phyloP scores from a whole-genome alignment of 345 rosid genomes.

The Aurinia saxatilis region DNA sequence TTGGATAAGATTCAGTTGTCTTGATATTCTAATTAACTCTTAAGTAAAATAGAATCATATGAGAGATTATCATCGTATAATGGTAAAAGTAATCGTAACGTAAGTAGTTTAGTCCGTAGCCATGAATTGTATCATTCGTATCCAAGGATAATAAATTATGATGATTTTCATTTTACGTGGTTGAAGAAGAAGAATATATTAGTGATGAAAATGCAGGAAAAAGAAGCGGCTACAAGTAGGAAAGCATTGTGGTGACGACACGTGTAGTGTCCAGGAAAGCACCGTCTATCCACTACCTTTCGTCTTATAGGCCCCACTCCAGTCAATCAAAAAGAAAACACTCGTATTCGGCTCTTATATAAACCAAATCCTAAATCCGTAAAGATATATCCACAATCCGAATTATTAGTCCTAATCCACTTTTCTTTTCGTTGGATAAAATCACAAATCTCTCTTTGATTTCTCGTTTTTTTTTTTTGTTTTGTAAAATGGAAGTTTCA shows the following conservation, averaged over 20 bases:
- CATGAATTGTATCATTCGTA: no score
- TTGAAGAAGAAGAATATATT: not conserved
- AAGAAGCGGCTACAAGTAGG: slow-evolving; percentile 22
- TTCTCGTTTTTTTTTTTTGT: no score
- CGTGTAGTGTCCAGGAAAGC: slow-evolving; percentile 20
- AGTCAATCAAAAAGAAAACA: no score
- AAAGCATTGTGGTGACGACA: slow-evolving; percentile 3
- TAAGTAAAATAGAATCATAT: no score
- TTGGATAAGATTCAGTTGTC: slow-evolving; percentile 8
- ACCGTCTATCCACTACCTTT: slow-evolving; percentile 7
- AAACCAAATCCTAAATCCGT: slow-evolving; percentile 4
- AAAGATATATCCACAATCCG: not conserved
- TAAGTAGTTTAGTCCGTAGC: no score
- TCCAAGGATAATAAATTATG: no score
- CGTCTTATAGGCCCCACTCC: not conserved
- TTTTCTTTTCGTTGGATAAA: no score
- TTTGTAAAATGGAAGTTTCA: slow-evolving; percentile 52
- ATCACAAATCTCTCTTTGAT: no score
- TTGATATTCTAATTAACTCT: no score
- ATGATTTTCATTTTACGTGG: slow-evolving; percentile 14
- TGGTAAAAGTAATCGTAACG: no score
- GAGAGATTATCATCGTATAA: no score
- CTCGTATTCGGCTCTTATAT: not conserved
- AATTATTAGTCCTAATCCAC: no score
- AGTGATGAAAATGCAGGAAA: not conserved